Base-by-base conservation (phyloP, 129 eudicot species). In the Artemisia annua region DNA sequence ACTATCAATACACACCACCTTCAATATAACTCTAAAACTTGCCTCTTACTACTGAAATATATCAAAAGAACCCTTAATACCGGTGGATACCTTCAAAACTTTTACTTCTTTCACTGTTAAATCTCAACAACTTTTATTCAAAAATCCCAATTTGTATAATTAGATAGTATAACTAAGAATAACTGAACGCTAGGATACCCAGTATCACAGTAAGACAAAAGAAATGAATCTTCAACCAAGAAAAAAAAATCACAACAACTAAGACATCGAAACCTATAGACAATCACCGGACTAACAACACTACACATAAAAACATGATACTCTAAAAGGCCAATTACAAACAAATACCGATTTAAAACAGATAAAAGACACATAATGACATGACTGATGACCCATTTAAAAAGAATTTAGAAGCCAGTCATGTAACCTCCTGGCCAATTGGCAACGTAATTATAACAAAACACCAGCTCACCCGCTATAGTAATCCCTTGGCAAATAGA, bases 401-500 rank as follows among this genome's bases (percentile, higher is more conserved):
- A 61, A 35, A 50, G 19, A 43, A 6, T 26, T 48, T 22, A 26
- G 32, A 62, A 11, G 8, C 62, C 24, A 62, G 35, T 18, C 9
- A 16, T 0, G 49, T 24, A 73, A 73, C 49, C 70, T 49, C 63
- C 9, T 14, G 39, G 48, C 76, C 57, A 60, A 22, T 48, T 24
- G 50, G 30, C 30, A 48, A 61, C 19, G 5, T 49, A 60, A 26
- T 24, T 46, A 59, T n/a, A 22, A 7, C 10, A 15, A 16, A 73
- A 73, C 17, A 62, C 62, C 13, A 53, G 75, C 97, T 88, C 87
- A 91, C 97, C 93, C 90, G 70, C 92, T 88, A 76, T 86, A 86
- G 71, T 91, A 91, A 84, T 88, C 97, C 81, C 96, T 82, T 24
- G 97, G 97, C 83, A 91, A 72, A 73, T 91, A 91, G 26, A 91